A percentile compares a stretch with the other conserved stretches of the same genome.
Conservation (phyloP, 306 rosid species). For the Acacia melanoxylon region DNA sequence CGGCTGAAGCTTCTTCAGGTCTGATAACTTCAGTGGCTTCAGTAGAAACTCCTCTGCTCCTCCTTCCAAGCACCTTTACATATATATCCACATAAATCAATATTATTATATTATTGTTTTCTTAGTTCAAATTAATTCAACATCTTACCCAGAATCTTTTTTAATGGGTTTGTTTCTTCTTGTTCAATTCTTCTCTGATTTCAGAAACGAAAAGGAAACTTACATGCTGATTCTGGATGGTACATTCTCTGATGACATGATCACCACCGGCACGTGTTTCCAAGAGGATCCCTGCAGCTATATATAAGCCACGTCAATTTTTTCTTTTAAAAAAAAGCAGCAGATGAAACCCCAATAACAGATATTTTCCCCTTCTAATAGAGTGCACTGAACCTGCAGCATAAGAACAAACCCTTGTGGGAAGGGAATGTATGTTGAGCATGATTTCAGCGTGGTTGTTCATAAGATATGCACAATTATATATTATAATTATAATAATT, state of each 20-base stretch:
- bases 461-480: neutral
- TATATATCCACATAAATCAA: neutral
- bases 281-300: slow-evolving; percentile 84
- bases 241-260: slow-evolving; percentile 96
- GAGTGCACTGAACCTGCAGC: slow-evolving; percentile 15
- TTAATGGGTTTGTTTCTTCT: neutral
- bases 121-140: neutral
- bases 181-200: neutral
- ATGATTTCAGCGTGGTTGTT: slow-evolving; percentile 1
- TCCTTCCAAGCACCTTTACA: slow-evolving; percentile 81
- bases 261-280: slow-evolving; percentile 92
- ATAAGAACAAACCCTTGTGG: neutral
- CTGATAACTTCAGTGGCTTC: slow-evolving; percentile 85
- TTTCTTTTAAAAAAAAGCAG: neutral
- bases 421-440: slow-evolving; percentile 37
- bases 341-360: neutral
- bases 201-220: neutral
- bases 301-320: slow-evolving; percentile 30
- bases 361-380: slow-evolving; percentile 8
- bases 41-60: slow-evolving; percentile 93
- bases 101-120: neutral
- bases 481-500: neutral
- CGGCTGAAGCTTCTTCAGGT: slow-evolving; percentile 76
- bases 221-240: slow-evolving; percentile 92
- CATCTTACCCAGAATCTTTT: neutral